Conservation (phyloP, 2,329 filamentous ascomycete species). For the Trichoderma semiorbis region DNA sequence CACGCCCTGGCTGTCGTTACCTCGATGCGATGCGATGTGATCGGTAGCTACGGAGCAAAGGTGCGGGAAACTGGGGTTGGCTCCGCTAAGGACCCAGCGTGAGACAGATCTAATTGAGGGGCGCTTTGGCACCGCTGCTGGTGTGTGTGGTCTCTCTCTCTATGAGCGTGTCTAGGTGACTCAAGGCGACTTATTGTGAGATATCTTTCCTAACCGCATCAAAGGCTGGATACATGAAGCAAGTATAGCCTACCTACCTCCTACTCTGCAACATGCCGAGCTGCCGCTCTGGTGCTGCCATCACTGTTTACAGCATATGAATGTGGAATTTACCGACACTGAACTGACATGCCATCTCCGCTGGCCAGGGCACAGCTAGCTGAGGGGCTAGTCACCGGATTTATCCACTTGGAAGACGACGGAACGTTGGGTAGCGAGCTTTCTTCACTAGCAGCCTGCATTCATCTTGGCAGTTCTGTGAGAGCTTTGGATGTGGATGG, state of each 20-base stretch:
- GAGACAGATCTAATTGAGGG: background rate
- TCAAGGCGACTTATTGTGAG: background rate
- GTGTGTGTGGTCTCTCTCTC: background rate
- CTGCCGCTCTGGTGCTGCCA: background rate
- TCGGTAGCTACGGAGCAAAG: background rate
- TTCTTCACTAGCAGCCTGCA: background rate
- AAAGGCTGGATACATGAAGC: background rate
- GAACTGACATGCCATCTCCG: background rate
- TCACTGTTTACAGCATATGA: background rate
- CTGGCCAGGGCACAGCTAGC: background rate
- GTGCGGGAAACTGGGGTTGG: conserved; percentile 3
- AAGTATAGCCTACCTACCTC: background rate
- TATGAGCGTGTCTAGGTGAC: background rate
- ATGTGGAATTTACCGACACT: background rate
- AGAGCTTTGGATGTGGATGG: conserved; percentile 1
- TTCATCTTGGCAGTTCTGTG: conserved; percentile 1
- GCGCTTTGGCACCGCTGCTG: background rate
- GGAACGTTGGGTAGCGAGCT: background rate
- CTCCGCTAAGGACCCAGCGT: background rate
- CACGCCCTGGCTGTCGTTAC: background rate
- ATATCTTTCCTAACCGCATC: background rate
- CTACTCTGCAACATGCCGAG: background rate
- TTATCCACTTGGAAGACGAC: background rate
- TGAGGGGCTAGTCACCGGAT: background rate
- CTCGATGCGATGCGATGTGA: background rate